These are phyloP conservation scores for Porodaedalea pini DNA, from an alignment of 1,284 basidiomycete species.

Conservation along the genomic window DNA sequence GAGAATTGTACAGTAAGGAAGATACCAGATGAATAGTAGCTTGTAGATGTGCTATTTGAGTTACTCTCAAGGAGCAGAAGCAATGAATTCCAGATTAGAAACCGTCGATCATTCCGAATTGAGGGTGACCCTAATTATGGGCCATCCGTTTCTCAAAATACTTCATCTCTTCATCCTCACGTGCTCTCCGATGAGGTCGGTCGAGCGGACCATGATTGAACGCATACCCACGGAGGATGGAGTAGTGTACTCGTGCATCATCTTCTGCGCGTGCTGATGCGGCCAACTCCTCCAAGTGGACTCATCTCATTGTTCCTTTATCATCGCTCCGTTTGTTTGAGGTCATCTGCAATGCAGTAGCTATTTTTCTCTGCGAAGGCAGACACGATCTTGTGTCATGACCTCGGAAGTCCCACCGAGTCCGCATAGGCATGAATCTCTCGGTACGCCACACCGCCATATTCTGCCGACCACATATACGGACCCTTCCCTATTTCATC, in stretches of 20 bases:
- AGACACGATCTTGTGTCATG: conserved; percentile 50
- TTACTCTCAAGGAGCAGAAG: no score
- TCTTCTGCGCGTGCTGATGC: conserved; percentile 13
- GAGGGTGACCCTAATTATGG: no score
- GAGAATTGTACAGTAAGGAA: no score
- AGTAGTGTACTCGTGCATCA: conserved; percentile 8
- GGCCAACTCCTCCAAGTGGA: no score
- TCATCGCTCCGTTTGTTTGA: conserved; percentile 10
- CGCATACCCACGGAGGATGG: conserved; percentile 4
- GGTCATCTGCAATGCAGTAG: conserved; percentile 10
- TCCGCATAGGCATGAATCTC: conserved; percentile 45
- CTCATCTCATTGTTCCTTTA: background rate
- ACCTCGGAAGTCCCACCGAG: conserved; percentile 61
- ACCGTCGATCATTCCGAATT: no score
- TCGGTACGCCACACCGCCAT: conserved; percentile 22
- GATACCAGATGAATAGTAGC: no score
- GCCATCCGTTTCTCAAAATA: no score
- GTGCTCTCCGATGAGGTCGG: background rate
- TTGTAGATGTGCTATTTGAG: no score
- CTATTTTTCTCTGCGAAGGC: conserved; percentile 2
- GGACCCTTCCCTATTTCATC: background rate
- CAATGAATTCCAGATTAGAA: no score
- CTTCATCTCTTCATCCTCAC: background rate
- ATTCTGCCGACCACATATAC: conserved; percentile 6
- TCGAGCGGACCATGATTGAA: conserved; percentile 11